Conservation (phyloP, 306 rosid species). For the Gastrolobium villosum region DNA sequence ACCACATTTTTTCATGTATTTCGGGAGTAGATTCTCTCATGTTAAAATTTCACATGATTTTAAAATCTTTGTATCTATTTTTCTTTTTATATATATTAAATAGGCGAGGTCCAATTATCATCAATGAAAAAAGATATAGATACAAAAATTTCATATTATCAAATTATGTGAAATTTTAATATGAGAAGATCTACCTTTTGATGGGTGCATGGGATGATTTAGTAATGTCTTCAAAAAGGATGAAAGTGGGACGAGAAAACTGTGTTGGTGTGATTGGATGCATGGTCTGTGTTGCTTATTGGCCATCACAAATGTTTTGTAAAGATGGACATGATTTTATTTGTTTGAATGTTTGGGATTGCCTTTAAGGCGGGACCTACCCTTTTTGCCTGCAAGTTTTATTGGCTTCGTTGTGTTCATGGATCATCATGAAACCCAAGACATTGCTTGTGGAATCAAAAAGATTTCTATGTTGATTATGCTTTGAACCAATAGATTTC, state of each 20-base stretch:
- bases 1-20: too few species aligned
- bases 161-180: too few species aligned
- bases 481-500: slow-evolving; percentile 6
- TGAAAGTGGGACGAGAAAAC: slow-evolving; percentile 41
- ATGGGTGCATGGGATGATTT: slow-evolving; percentile 55
- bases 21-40: too few species aligned
- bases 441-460: slow-evolving; percentile 43
- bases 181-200: too few species aligned
- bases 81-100: too few species aligned
- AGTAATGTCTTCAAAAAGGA: slow-evolving; percentile 53
- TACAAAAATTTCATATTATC: too few species aligned
- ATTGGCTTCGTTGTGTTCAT: slow-evolving; percentile 38
- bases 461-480: slow-evolving; percentile 13
- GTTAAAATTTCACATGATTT: too few species aligned
- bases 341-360: slow-evolving; percentile 57
- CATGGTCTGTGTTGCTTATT: slow-evolving; percentile 52
- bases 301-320: slow-evolving; percentile 56
- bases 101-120: too few species aligned
- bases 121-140: too few species aligned
- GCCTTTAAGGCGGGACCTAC: slow-evolving; percentile 49
- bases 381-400: slow-evolving; percentile 28
- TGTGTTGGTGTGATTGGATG: slow-evolving; percentile 62
- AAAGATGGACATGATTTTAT: slow-evolving; percentile 53
- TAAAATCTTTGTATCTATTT: too few species aligned
- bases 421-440: slow-evolving; percentile 43